These are phyloP conservation scores for Nakazawaea anatomiae DNA, from an alignment of 805 yeast genomes.

Conservation along the genomic window DNA sequence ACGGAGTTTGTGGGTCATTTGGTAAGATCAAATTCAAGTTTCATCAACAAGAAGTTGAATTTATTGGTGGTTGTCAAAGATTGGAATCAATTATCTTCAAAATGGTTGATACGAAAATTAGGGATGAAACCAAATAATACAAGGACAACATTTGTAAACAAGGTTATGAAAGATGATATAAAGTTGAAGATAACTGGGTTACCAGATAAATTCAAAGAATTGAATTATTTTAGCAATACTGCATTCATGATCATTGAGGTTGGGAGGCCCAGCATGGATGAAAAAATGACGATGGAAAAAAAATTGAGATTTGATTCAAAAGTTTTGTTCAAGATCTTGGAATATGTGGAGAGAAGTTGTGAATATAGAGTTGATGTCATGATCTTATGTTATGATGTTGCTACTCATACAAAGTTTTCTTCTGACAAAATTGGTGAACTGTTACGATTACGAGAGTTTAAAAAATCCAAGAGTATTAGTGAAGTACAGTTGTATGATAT, in stretches of 20 bases:
- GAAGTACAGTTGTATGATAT: neutral
- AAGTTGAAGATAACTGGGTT: constrained; percentile 32
- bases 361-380: constrained; percentile 12
- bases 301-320: constrained; percentile 13
- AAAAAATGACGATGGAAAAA: neutral
- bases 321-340: constrained; percentile 16
- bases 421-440: neutral
- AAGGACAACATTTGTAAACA: constrained; percentile 22
- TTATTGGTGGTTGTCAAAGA: constrained; percentile 39
- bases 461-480: neutral
- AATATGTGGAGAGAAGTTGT: constrained; percentile 15
- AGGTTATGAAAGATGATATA: constrained; percentile 22
- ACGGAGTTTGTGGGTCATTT: constrained; percentile 34
- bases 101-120: constrained; percentile 45
- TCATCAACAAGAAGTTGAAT: constrained; percentile 2
- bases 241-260: constrained; percentile 46
- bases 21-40: constrained; percentile 20
- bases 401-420: neutral
- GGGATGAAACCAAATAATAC: constrained; percentile 27
- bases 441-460: neutral
- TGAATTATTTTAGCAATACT: constrained; percentile 31
- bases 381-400: constrained; percentile 9
- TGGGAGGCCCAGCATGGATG: constrained; percentile 30
- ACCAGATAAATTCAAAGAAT: constrained; percentile 32
- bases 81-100: constrained; percentile 39